A percentile compares a stretch with the other conserved stretches of the same genome.
Conservation (phyloP, 495 filamentous ascomycete genomes). For the Filosporella fistucella region DNA sequence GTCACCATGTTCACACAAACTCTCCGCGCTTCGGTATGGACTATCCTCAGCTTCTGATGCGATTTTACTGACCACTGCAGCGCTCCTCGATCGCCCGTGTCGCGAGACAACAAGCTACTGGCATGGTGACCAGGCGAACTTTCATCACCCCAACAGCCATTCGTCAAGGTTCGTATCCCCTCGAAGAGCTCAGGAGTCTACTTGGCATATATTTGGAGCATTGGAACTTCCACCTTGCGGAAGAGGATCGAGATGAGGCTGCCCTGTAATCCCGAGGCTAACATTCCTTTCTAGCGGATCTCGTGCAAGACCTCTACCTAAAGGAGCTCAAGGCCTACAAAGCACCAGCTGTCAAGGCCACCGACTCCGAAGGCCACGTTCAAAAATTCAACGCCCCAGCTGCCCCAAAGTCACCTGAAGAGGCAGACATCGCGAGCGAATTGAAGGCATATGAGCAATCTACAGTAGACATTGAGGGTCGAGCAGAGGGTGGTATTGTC, state of each 20-base stretch:
- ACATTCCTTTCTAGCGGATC: slow-evolving; percentile 61
- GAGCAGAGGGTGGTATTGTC: slow-evolving; percentile 48
- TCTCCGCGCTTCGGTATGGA: slow-evolving; percentile 62
- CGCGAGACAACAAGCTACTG: slow-evolving; percentile 60
- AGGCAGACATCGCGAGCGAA: slow-evolving; percentile 83
- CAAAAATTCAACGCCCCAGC: slow-evolving; percentile 79
- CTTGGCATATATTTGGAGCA: not conserved
- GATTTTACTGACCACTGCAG: slow-evolving; percentile 43
- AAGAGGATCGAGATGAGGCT: no score
- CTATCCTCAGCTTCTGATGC: slow-evolving; percentile 15
- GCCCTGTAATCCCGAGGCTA: slow-evolving; percentile 17
- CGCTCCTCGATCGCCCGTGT: slow-evolving; percentile 78
- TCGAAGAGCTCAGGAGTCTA: not conserved
- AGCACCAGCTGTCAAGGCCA: slow-evolving; percentile 72
- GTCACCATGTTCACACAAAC: slow-evolving; percentile 63
- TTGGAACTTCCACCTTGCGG: not conserved
- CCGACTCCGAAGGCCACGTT: slow-evolving; percentile 85
- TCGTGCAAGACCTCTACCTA: slow-evolving; percentile 96
- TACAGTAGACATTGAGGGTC: slow-evolving; percentile 92
- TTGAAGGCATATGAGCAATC: slow-evolving; percentile 89
- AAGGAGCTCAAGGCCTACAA: slow-evolving; percentile 93
- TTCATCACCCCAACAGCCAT: slow-evolving; percentile 74
- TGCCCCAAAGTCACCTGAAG: slow-evolving; percentile 81
- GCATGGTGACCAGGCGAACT: slow-evolving; percentile 59
- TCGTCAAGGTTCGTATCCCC: slow-evolving; percentile 59